Percentiles rank a stretch among this genome's conserved stretches.
Conservation (phyloP, 768 basidiomycete species). For the Lentinus brumalis region DNA sequence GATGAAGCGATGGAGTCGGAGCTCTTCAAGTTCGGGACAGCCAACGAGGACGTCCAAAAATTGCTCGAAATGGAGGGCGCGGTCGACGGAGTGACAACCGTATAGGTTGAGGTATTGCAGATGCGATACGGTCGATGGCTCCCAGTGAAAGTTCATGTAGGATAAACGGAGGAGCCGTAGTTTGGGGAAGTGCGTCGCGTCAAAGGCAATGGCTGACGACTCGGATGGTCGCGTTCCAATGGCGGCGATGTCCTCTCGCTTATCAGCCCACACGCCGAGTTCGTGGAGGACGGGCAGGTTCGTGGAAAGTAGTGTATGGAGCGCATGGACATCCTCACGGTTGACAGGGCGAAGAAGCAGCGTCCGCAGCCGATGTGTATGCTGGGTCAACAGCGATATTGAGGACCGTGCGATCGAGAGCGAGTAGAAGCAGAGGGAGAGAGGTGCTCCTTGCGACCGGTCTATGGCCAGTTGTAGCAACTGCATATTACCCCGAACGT, state of each 20-base stretch:
- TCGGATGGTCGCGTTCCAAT: background rate
- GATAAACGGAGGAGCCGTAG: background rate
- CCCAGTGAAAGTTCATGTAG: background rate
- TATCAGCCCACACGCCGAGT: background rate
- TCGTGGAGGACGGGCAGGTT: background rate
- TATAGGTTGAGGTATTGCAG: background rate
- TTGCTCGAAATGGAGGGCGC: background rate
- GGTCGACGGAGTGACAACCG: background rate
- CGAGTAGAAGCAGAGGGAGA: background rate
- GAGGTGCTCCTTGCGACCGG: background rate
- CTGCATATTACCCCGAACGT: background rate
- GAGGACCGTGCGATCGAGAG: background rate
- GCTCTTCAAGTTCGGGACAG: background rate
- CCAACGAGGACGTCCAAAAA: background rate
- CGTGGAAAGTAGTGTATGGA: background rate
- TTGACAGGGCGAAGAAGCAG: background rate
- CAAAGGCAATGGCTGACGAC: background rate
- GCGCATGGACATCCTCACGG: background rate
- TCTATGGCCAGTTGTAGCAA: background rate
- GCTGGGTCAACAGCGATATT: background rate
- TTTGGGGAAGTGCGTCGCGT: background rate
- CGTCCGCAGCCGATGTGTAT: background rate
- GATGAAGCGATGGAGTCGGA: background rate
- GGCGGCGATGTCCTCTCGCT: background rate
- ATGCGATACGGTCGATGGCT: background rate